Conservation (phyloP, 352 stramenopile genomes). For the Phytophthora crassamura region DNA sequence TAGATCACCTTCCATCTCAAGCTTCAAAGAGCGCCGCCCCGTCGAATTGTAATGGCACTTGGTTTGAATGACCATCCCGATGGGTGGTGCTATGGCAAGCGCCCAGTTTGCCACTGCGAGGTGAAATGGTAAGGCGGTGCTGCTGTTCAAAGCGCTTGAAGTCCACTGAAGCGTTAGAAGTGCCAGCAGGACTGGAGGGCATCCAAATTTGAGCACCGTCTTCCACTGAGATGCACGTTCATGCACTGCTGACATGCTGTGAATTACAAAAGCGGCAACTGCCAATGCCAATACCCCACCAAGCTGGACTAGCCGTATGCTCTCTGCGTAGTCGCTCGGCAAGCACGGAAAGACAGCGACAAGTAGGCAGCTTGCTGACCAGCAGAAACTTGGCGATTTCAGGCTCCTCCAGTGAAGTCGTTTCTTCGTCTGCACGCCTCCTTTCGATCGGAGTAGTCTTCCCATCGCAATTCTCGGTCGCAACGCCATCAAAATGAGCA, state of each 20-base stretch:
- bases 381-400: conserved; percentile 34
- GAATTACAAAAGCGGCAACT: conserved; percentile 3
- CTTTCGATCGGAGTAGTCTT: conserved; percentile 3
- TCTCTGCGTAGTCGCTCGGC: conserved; percentile 63
- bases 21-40: conserved; percentile 6
- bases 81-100: conserved; percentile 43
- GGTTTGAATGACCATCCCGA: conserved; percentile 32
- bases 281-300: conserved; percentile 36
- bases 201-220: conserved; percentile 8
- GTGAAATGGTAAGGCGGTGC: conserved; percentile 35
- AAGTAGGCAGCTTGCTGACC: conserved; percentile 56
- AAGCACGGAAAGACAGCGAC: conserved; percentile 75
- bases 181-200: conserved; percentile 36
- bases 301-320: conserved; percentile 52
- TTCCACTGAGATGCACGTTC: conserved; percentile 14
- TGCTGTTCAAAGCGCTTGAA: conserved; percentile 37
- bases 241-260: conserved; percentile 8
- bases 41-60: conserved; percentile 10
- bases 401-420: conserved; percentile 4
- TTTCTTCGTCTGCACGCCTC: conserved; percentile 1
- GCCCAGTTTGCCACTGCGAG: conserved; percentile 61
- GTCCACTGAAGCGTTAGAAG: conserved; percentile 54
- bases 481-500: conserved; percentile 60
- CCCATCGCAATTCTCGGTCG: conserved; percentile 36
- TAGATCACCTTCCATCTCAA: conserved; percentile 10